These are phyloP conservation scores for Cyclostephanos invisitatus DNA, from an alignment of 108 stramenopile species.

Conservation along the genomic window DNA sequence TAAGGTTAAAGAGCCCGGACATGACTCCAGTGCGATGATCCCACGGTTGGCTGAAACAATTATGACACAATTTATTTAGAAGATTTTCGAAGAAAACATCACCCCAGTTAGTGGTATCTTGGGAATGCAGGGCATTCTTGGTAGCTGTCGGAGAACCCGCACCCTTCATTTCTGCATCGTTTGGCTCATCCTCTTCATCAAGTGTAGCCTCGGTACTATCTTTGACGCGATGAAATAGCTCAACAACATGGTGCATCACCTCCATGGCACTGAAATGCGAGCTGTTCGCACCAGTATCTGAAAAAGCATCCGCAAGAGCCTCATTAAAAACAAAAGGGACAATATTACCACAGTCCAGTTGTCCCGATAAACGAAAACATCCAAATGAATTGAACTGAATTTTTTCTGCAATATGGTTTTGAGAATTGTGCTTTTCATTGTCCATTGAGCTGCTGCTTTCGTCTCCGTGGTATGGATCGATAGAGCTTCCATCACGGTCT, in stretches of 20 bases:
- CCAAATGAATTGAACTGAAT: slow-evolving; percentile 67
- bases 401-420: slow-evolving; percentile 38
- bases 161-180: slow-evolving; percentile 14
- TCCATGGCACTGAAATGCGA: slow-evolving; percentile 33
- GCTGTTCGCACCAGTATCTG: slow-evolving; percentile 12
- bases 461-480: slow-evolving; percentile 17
- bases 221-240: slow-evolving; percentile 23
- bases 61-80: slow-evolving; percentile 53
- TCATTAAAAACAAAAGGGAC: slow-evolving; percentile 60
- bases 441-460: not conserved
- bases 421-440: slow-evolving; percentile 27
- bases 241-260: slow-evolving; percentile 36
- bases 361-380: slow-evolving; percentile 60
- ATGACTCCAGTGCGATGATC: slow-evolving; percentile 51
- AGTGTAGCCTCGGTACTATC: not conserved
- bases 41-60: slow-evolving; percentile 54
- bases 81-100: slow-evolving; percentile 56
- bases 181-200: slow-evolving; percentile 3
- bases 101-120: slow-evolving; percentile 6
- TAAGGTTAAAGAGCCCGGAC: slow-evolving; percentile 45
- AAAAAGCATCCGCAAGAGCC: slow-evolving; percentile 59
- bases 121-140: not conserved
- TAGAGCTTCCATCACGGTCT: slow-evolving; percentile 65
- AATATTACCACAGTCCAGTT: slow-evolving; percentile 26
- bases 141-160: not conserved